Evolutionary conservation across 2,329 filamentous ascomycete species (phyloP), one percentile per base, ranked within the genome.

Genomic region (Knoxdaviesia proteae): DNA sequence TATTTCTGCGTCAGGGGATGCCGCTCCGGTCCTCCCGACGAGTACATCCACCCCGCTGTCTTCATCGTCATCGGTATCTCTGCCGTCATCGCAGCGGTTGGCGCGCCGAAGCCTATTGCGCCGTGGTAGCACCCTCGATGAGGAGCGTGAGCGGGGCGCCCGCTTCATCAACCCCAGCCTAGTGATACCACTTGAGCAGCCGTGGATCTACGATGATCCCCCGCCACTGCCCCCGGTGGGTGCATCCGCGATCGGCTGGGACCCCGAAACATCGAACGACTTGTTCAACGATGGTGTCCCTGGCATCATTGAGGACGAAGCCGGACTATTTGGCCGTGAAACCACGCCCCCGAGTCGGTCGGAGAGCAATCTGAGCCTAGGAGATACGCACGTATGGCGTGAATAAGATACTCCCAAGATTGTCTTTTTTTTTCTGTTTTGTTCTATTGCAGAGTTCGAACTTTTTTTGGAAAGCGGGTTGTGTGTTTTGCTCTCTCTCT

Each of bases 111-210:
- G 40, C 58, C 61, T 68, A 39, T 46, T 68, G 33, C 61, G 71
- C 37, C 61, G 70, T 32, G 65, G 72, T 38, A 77, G 72, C 49
- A 86, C 79, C 0, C 54, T 86, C 32, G 81, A 88, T 49, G 80
- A 87, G 56, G 68, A 73, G 45, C 68, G 71, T 46, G 81, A 88
- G 53, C 73, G 71, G 52, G 81, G 77, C 0, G 54, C 77, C 56
- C 64, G 63, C 40, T 92, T 86, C 57, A 64, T 86, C 40, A 90
- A 88, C 50, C 84, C 84, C 2, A 88, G 74, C 54, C 61, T 92
- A 7, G 63, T 77, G 4, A 61, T 65, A 33, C 77, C 77, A 65
- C 62, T 86, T n/a, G 67, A 76, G 50, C 72, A 75, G 49, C 69
- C 78, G 0, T 84, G 80, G 80, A 73, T 84, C 42, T 72, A 74